Evolutionary conservation across 192 early-diverging fungal species (phyloP).

Genomic region (Entophlyctis luteolus): DNA sequence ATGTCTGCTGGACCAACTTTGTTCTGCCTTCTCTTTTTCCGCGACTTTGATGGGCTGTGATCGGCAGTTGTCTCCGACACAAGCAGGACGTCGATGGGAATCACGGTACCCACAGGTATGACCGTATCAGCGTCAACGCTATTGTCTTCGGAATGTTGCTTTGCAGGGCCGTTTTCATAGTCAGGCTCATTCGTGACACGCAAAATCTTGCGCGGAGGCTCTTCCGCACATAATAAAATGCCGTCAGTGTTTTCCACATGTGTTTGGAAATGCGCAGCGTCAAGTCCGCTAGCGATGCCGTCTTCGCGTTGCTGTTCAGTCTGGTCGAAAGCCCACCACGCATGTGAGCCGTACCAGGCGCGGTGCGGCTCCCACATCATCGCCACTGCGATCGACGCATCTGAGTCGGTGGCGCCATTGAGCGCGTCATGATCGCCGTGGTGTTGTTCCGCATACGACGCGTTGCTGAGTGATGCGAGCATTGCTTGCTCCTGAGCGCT

Average conservation of each 20-base stretch:
- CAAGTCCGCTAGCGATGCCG: neutral
- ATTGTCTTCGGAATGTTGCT: neutral
- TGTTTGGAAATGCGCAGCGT: too few species aligned
- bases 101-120: neutral
- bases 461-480: neutral
- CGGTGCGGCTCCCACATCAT: constrained; percentile 20
- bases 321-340: constrained; percentile 26
- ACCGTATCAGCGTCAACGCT: neutral
- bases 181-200: neutral
- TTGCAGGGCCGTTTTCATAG: too few species aligned
- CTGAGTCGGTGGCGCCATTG: neutral
- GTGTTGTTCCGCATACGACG: neutral
- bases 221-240: too few species aligned
- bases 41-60: neutral
- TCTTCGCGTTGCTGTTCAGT: neutral
- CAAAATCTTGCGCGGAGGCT: neutral
- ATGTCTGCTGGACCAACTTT: neutral
- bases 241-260: neutral
- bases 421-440: neutral
- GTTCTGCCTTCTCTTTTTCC: neutral
- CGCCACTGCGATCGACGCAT: neutral
- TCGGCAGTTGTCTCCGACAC: neutral
- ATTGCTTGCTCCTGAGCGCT: neutral
- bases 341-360: neutral
- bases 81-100: neutral